Conservation (phyloP, 2,329 filamentous ascomycete species). For the Neonectria faginata region DNA sequence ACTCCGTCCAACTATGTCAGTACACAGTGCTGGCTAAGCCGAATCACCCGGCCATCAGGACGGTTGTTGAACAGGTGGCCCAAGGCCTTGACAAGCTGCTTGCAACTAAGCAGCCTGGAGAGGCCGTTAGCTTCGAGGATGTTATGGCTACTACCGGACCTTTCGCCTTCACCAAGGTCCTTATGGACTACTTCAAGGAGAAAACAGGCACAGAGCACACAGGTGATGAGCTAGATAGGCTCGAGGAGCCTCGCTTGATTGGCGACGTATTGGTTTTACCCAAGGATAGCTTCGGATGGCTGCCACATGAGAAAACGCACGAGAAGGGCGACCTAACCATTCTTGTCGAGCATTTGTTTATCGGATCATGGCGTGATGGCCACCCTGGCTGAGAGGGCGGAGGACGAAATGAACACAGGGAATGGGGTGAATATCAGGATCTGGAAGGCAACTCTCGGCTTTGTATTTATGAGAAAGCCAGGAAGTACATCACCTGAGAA, state of each 20-base stretch:
- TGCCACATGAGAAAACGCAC: slow-evolving; percentile 35
- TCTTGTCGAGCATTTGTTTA: slow-evolving; percentile 38
- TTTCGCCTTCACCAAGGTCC: slow-evolving; percentile 47
- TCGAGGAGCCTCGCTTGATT: slow-evolving; percentile 47
- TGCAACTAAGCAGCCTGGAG: slow-evolving; percentile 28
- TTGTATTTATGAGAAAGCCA: not conserved
- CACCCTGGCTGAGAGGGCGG: slow-evolving; percentile 28
- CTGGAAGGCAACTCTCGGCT: too few relatives aligned
- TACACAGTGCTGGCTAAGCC: slow-evolving; percentile 80
- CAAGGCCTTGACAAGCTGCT: slow-evolving; percentile 45
- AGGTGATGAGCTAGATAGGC: slow-evolving; percentile 46
- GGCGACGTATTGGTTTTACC: slow-evolving; percentile 51
- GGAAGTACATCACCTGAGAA: not conserved
- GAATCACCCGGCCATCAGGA: slow-evolving; percentile 74
- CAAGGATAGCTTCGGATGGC: slow-evolving; percentile 44
- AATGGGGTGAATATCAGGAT: too few relatives aligned
- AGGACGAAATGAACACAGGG: not conserved
- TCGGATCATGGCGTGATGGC: slow-evolving; percentile 34
- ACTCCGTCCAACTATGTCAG: slow-evolving; percentile 80
- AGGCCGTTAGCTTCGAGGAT: slow-evolving; percentile 42
- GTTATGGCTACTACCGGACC: slow-evolving; percentile 49
- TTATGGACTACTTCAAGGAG: slow-evolving; percentile 48
- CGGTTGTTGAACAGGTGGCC: slow-evolving; percentile 74
- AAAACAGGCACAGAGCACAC: slow-evolving; percentile 44
- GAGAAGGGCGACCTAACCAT: slow-evolving; percentile 30